Evolutionary conservation across 2,329 filamentous ascomycete genomes (phyloP).

Genomic region (Aspergillus sp.): DNA sequence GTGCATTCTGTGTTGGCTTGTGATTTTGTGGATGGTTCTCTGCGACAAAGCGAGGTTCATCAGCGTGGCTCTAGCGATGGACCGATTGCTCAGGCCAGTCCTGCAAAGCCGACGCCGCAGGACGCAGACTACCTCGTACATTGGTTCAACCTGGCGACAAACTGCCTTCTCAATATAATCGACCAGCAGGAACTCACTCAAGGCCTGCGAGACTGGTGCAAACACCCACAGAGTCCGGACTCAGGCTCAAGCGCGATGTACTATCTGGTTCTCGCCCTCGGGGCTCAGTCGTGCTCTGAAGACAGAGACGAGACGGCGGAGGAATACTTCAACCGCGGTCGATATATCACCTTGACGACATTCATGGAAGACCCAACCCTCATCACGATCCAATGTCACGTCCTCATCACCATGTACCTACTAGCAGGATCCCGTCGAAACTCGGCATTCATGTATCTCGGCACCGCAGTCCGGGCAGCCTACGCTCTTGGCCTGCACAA

Average conservation of each 20-base stretch:
- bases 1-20: not conserved
- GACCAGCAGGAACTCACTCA: not conserved
- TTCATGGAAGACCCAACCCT: not conserved
- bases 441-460: not conserved
- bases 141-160: not conserved
- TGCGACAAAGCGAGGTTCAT: not conserved
- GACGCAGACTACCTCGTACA: not conserved
- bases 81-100: not conserved
- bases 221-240: not conserved
- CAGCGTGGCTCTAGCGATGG: not conserved
- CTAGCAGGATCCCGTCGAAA: not conserved
- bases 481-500: constrained; percentile 16
- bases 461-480: not conserved
- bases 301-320: not conserved
- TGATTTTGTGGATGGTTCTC: not conserved
- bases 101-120: not conserved
- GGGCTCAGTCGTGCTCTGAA: not conserved
- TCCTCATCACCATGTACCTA: not conserved
- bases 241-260: not conserved
- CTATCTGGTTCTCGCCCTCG: not conserved
- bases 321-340: not conserved
- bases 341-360: not conserved
- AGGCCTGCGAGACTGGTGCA: not conserved
- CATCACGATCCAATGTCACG: not conserved
- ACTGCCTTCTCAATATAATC: not conserved